Base-by-base conservation (phyloP, 2,329 filamentous ascomycete species). In the Colletotrichum musicola region DNA sequence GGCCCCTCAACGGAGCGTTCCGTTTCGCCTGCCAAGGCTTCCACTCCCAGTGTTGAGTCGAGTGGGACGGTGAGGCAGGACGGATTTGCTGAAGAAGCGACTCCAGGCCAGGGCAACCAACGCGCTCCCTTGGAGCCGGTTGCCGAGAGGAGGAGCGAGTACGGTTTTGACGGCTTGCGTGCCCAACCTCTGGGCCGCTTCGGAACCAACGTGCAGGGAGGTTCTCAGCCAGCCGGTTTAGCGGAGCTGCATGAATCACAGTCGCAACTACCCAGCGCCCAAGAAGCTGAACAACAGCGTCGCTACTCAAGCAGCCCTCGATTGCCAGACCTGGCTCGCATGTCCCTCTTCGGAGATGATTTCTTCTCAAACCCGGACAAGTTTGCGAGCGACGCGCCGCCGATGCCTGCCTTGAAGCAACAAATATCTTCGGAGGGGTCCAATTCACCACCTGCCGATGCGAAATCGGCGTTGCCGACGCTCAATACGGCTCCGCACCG, bases 301-400 rank as follows among this genome's bases (percentile, higher is more conserved):
- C 77, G 81, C 16, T 79, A 80, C 46, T 88, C 87, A 1, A 81
- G 81, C 1, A 89, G 88, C 69, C 88, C 88, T 0, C 84, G 86
- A 70, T 80, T 91, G 18, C 89, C 89, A 10, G 82, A 88, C 69
- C 73, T 91, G 4, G 81, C 83, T 13, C 86, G 88, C 27, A 81
- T 90, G 80, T 91, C 89, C 49, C 82, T 82, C 1, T 91, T 91
- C 74, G 87, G 88, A 1, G 80, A 86, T 49, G 87, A 89, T 66
- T 81, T 90, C 50, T 89, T 90, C 69, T 82, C 83, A 5, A 71
- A 74, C 16, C 71, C 78, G 16, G 62, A 73, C 6, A 71, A 70
- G 13, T 74, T 77, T 12, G 59, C 74, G 16, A 56, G 72, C 18
- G 72, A 73, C 13, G 72, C 76, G 2, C 75, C 77, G 4, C 73